Percentiles rank a stretch among this genome's conserved stretches.
Evolutionary conservation across 73 alveolate species (phyloP).

Genomic region (Stentor roeselii): DNA sequence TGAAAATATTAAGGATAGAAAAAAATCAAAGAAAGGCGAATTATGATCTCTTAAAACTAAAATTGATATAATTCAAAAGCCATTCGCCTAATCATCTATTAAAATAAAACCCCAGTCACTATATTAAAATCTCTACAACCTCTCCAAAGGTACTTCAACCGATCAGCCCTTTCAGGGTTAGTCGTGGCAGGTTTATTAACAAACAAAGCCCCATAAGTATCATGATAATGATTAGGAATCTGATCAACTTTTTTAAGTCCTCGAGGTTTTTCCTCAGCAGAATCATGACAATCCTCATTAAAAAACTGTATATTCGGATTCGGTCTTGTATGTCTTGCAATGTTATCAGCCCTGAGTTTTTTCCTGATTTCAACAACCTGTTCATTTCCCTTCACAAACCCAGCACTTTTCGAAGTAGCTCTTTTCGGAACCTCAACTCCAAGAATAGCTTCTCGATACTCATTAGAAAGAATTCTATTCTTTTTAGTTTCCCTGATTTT

Average conservation of each 20-base stretch:
- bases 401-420: background rate
- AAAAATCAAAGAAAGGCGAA: no score
- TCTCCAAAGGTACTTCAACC: constrained; percentile 21
- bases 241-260: constrained; percentile 1
- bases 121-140: constrained; percentile 10
- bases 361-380: background rate
- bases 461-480: background rate
- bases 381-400: background rate
- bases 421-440: constrained; percentile 6
- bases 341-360: constrained; percentile 4
- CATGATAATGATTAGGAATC: background rate
- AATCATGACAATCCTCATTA: background rate
- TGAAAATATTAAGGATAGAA: no score
- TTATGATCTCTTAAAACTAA: no score
- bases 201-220: background rate
- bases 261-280: constrained; percentile 10
- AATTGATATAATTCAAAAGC: no score
- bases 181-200: background rate
- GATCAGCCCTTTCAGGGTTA: background rate
- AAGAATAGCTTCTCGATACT: background rate
- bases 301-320: background rate
- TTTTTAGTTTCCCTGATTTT: background rate
- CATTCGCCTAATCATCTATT: no score
- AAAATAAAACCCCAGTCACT: constrained; percentile 2
- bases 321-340: background rate